Conservation (phyloP, 2,329 filamentous ascomycete species). For the Microsporum canis region DNA sequence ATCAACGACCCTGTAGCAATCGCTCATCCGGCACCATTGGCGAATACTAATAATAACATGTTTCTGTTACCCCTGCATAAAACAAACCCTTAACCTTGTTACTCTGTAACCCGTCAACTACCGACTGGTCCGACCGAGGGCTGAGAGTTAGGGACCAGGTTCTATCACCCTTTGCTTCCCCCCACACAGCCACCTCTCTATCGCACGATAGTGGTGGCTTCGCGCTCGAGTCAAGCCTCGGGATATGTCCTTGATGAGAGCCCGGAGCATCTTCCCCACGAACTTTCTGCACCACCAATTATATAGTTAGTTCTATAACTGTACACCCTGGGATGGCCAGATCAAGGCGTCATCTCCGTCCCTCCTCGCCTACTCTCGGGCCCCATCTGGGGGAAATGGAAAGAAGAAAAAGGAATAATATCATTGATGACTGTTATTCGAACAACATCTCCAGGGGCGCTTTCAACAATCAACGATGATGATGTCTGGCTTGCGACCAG, state of each 20-base stretch:
- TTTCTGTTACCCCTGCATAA: too few relatives aligned
- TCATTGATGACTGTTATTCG: too few relatives aligned
- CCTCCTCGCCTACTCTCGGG: not conserved
- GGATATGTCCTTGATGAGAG: not conserved
- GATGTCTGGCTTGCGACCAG: not conserved
- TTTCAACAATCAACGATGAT: not conserved
- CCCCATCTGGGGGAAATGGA: not conserved
- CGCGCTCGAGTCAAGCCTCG: too few relatives aligned
- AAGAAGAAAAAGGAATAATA: too few relatives aligned
- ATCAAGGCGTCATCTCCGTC: not conserved
- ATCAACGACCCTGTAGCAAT: too few relatives aligned
- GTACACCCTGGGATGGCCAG: not conserved
- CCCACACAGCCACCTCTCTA: not conserved
- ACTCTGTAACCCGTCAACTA: not conserved
- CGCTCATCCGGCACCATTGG: too few relatives aligned
- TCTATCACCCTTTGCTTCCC: not conserved
- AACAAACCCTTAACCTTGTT: not conserved
- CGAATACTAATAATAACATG: too few relatives aligned
- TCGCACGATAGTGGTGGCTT: not conserved
- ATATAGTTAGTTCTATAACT: not conserved
- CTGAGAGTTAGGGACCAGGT: not conserved
- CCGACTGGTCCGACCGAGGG: not conserved
- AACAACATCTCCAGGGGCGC: not conserved
- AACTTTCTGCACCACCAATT: not conserved
- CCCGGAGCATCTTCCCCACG: not conserved